Conservation (phyloP, 805 yeast species). For the Cephaloascus fragrans region DNA sequence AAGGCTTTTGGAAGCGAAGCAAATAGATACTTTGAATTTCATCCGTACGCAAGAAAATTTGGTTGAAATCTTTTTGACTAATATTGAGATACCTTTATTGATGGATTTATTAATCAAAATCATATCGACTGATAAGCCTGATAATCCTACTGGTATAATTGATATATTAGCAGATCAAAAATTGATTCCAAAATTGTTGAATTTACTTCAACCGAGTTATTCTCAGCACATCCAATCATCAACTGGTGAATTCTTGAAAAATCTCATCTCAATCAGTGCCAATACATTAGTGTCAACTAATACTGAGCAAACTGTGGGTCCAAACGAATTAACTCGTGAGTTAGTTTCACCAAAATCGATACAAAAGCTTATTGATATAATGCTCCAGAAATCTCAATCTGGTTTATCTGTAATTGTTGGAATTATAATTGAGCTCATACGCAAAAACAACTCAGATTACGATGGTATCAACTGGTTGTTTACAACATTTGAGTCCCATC, state of each 20-base stretch:
- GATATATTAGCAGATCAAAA: slow-evolving; percentile 64
- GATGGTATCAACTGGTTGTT: slow-evolving; percentile 81
- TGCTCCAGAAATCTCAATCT: slow-evolving; percentile 76
- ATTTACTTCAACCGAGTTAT: slow-evolving; percentile 57
- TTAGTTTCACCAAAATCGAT: slow-evolving; percentile 70
- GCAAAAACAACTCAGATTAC: slow-evolving; percentile 94
- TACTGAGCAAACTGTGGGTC: slow-evolving; percentile 89
- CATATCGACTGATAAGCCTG: slow-evolving; percentile 88
- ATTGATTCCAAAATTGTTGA: slow-evolving; percentile 63
- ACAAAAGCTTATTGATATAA: slow-evolving; percentile 57
- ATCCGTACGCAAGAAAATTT: slow-evolving; percentile 58
- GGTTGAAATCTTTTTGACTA: slow-evolving; percentile 73
- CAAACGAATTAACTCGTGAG: slow-evolving; percentile 88
- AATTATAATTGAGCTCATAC: slow-evolving; percentile 83
- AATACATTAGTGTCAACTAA: slow-evolving; percentile 63
- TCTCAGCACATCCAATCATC: slow-evolving; percentile 78
- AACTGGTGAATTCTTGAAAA: slow-evolving; percentile 91
- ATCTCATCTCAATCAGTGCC: slow-evolving; percentile 88
- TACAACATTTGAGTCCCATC: slow-evolving; percentile 78
- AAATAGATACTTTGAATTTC: slow-evolving; percentile 68
- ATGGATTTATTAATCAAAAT: slow-evolving; percentile 89
- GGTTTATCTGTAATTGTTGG: slow-evolving; percentile 94
- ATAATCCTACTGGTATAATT: slow-evolving; percentile 78
- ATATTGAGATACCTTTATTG: slow-evolving; percentile 86
- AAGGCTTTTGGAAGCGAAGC: slow-evolving; percentile 79